Evolutionary conservation across 352 stramenopile genomes (phyloP).

Genomic region (Globisporangium irregulare): DNA sequence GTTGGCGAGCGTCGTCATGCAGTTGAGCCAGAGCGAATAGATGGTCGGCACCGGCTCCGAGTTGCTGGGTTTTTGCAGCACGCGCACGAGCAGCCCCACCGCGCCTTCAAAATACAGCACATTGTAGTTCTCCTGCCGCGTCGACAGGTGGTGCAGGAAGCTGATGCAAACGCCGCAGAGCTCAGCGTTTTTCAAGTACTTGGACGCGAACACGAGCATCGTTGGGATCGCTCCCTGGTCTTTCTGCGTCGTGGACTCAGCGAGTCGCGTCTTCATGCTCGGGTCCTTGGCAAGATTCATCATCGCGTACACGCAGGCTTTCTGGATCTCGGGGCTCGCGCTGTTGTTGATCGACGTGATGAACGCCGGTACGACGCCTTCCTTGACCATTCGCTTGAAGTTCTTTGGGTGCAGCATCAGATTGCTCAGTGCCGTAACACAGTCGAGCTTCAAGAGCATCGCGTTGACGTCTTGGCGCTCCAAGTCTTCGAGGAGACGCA

Average conservation of each 20-base stretch:
- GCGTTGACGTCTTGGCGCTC: conserved; percentile 15
- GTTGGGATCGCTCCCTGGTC: conserved; percentile 53
- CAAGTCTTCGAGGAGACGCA: conserved; percentile 39
- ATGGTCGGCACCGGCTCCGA: conserved; percentile 36
- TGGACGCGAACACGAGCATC: conserved; percentile 64
- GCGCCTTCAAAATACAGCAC: conserved; percentile 64
- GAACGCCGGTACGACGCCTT: conserved; percentile 71
- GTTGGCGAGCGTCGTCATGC: conserved; percentile 51
- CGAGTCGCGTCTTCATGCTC: conserved; percentile 68
- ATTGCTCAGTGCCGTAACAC: conserved; percentile 77
- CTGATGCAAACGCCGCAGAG: conserved; percentile 65
- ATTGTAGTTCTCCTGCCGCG: conserved; percentile 54
- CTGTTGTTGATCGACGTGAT: conserved; percentile 50
- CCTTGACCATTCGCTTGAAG: conserved; percentile 71
- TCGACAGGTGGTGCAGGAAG: conserved; percentile 75
- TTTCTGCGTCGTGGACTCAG: conserved; percentile 34
- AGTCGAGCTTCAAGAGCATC: conserved; percentile 73
- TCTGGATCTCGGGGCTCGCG: conserved; percentile 63
- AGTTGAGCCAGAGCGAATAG: conserved; percentile 55
- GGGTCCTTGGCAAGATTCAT: conserved; percentile 65
- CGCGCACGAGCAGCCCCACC: conserved; percentile 52
- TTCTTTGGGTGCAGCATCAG: conserved; percentile 81
- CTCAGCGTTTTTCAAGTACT: conserved; percentile 51
- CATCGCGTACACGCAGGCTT: conserved; percentile 78
- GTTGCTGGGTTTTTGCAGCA: conserved; percentile 43